Conservation (phyloP, 805 yeast genomes). For the Candida dendrica region DNA sequence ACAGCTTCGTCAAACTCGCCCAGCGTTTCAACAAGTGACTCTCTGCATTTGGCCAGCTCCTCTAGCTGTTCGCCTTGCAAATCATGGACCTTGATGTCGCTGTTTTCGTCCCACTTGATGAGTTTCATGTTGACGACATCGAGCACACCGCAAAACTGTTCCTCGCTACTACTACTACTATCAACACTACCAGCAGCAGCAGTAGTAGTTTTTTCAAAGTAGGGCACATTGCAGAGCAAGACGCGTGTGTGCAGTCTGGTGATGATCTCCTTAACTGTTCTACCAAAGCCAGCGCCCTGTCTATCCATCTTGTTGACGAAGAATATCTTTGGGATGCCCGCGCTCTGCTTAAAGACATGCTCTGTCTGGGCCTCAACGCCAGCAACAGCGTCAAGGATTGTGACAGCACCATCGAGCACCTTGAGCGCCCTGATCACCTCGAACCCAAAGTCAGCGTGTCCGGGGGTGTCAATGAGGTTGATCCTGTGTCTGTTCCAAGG, state of each 20-base stretch:
- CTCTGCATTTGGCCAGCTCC: slow-evolving; percentile 52
- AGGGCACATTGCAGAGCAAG: slow-evolving; percentile 71
- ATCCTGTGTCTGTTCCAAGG: slow-evolving; percentile 76
- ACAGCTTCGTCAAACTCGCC: slow-evolving; percentile 77
- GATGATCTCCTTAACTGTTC: slow-evolving; percentile 82
- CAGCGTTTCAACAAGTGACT: slow-evolving; percentile 74
- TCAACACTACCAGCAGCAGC: too few relatives aligned
- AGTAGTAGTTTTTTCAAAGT: too few relatives aligned
- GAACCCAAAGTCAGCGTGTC: slow-evolving; percentile 95
- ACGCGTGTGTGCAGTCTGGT: slow-evolving; percentile 68
- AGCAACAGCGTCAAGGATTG: slow-evolving; percentile 90
- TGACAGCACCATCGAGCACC: slow-evolving; percentile 90
- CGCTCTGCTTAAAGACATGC: slow-evolving; percentile 91
- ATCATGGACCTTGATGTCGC: slow-evolving; percentile 39
- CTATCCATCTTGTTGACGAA: slow-evolving; percentile 95
- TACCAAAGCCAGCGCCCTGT: slow-evolving; percentile 88
- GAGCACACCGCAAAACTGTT: slow-evolving; percentile 58
- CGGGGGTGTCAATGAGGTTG: slow-evolving; percentile 94
- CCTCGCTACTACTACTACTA: slow-evolving; percentile 28
- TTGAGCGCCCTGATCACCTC: slow-evolving; percentile 87
- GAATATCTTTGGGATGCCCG: slow-evolving; percentile 67
- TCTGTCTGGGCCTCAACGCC: slow-evolving; percentile 99
- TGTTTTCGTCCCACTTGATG: slow-evolving; percentile 43
- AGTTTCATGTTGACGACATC: slow-evolving; percentile 64
- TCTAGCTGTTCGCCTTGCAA: slow-evolving; percentile 33